Base-by-base conservation (phyloP, 106 monocot genomes). In the Apostasia ramifera region DNA sequence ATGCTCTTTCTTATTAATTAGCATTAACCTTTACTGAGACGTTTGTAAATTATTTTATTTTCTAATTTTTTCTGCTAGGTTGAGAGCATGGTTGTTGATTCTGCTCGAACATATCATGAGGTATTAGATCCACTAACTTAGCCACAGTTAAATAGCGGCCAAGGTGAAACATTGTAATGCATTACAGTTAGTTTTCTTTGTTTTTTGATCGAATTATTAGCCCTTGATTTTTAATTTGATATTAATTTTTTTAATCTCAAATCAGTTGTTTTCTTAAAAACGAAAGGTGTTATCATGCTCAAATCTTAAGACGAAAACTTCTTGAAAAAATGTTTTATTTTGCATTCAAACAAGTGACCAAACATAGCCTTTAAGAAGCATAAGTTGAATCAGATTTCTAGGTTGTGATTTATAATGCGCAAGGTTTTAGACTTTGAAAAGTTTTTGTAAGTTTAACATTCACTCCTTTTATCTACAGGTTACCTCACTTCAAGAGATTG, bases 71-170 rank as follows among this genome's bases (percentile, higher is more conserved):
- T 8, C 8, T 71, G 62, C 83, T 75, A 95, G 95, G 95, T 95
- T 64, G 82, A 89, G 57, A 80, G 69, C 60, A 82, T 95, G 91
- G 76, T 92, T 71, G 86, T 92, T 51, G 95, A 95, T 78, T 95
- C 95, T 64, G 91, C 80, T 76, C 79, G 85, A 60, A 95, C 86
- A 55, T 92, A 95, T 81, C 88, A 91, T 75, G 95, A 91, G 85
- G 95, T 88, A 73, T 40, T 46, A 40, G 12, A 53, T 49, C 4
- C 37, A 53, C 48, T 61, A 3, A 53, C 48, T 61, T 2, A 37
- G 59, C 40, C 8, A 59, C 41, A 59, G 38, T 41, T 41, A 38
- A 3, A 41, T 8, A 59, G 41, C 40, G 26, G 26, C 26, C 26
- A 26, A 40, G 40, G 7, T 59, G 41, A 59, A 59, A 41, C 2